phyloP scores from a whole-genome alignment of 176 grass and related monocot genomes.

The Triticum dicoccoides region DNA sequence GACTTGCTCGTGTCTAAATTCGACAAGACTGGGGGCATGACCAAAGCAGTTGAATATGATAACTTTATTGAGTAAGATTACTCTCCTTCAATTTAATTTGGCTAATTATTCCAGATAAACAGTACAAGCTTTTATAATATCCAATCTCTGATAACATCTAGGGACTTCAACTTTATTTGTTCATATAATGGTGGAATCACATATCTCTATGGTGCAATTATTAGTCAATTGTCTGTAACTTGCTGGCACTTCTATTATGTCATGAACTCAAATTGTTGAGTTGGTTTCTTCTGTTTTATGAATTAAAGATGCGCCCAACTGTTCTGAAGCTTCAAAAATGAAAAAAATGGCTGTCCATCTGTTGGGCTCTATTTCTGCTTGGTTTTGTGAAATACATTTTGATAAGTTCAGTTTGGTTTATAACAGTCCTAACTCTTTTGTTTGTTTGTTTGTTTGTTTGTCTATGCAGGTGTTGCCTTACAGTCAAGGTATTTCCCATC shows the following conservation, averaged over 20 bases:
- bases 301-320: background rate
- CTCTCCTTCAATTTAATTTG: background rate
- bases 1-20: constrained; percentile 94
- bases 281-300: background rate
- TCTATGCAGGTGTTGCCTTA: constrained; percentile 85
- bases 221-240: background rate
- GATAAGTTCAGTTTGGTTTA: background rate
- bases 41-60: constrained; percentile 83
- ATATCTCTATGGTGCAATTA: background rate
- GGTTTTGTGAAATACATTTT: background rate
- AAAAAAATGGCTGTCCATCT: background rate
- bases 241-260: background rate
- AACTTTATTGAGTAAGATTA: constrained; percentile 96
- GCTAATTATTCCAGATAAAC: background rate
- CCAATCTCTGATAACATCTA: background rate
- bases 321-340: background rate
- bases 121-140: background rate
- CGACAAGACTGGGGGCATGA: constrained; percentile 89
- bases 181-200: background rate
- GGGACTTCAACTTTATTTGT: background rate
- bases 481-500: constrained; percentile 75
- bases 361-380: background rate
- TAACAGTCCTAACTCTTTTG: background rate
- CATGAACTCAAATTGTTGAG: background rate
- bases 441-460: background rate